A percentile compares a stretch with the other conserved stretches of the same genome.
These are phyloP conservation scores for Quercus variabilis DNA, from an alignment of 306 rosid species.

Conservation along the genomic window DNA sequence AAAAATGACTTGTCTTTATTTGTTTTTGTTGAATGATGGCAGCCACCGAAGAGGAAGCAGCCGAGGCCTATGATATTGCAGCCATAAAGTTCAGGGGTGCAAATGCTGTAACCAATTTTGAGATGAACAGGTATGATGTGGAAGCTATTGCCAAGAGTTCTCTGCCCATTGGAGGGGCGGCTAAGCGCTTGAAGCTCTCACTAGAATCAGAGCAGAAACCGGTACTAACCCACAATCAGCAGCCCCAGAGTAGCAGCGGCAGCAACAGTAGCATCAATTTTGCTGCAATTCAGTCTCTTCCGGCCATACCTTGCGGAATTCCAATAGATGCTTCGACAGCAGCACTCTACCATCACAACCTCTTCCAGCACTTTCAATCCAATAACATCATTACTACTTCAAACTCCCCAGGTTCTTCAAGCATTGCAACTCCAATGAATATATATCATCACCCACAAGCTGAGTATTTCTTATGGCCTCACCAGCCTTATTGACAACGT, in stretches of 20 bases:
- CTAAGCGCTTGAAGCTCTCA: constrained; percentile 80
- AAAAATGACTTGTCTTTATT: neutral
- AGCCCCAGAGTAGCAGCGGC: constrained; percentile 32
- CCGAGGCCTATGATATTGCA: constrained; percentile 93
- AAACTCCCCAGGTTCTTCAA: constrained; percentile 21
- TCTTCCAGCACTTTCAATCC: constrained; percentile 62
- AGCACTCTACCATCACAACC: constrained; percentile 56
- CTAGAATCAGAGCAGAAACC: constrained; percentile 63
- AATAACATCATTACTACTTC: constrained; percentile 28
- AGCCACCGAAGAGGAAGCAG: constrained; percentile 99
- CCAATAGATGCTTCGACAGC: constrained; percentile 57
- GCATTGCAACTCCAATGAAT: constrained; percentile 25
- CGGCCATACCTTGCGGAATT: constrained; percentile 60
- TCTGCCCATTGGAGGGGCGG: constrained; percentile 90
- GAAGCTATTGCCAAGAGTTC: constrained; percentile 77
- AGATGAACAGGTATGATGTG: constrained; percentile 90
- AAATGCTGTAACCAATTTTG: constrained; percentile 91
- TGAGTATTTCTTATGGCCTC: constrained; percentile 90
- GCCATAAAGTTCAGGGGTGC: constrained; percentile 92
- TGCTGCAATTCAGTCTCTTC: constrained; percentile 49
- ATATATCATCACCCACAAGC: constrained; percentile 37
- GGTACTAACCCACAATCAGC: constrained; percentile 30
- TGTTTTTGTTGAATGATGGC: constrained; percentile 9
- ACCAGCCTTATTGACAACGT: constrained; percentile 52
- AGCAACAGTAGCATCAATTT: constrained; percentile 58